Conservation (phyloP, 2,329 filamentous ascomycete species). For the Truncatella angustata region DNA sequence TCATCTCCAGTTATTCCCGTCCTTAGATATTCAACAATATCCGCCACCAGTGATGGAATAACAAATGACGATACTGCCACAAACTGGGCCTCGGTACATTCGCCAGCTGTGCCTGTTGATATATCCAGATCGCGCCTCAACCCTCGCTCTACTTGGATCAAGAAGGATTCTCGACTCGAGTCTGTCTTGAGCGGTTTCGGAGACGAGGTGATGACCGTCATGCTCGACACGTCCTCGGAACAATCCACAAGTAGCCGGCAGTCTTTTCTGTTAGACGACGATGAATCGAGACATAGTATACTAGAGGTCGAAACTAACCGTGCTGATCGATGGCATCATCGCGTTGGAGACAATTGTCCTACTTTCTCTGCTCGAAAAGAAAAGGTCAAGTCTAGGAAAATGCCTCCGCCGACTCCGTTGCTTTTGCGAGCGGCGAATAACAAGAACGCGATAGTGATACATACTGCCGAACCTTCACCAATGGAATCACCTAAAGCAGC, state of each 20-base stretch:
- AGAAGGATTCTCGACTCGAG: conserved; percentile 18
- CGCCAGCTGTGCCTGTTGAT: conserved; percentile 43
- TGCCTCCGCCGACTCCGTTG: conserved; percentile 56
- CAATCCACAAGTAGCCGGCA: conserved; percentile 18
- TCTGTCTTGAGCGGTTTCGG: conserved; percentile 8
- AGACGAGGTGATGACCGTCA: conserved; percentile 40
- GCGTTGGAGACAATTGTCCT: conserved; percentile 57
- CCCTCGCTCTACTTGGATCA: conserved; percentile 40
- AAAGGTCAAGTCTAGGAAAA: conserved; percentile 44
- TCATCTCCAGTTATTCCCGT: conserved; percentile 50
- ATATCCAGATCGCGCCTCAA: conserved; percentile 40
- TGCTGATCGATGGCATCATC: conserved; percentile 47
- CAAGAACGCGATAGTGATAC: conserved; percentile 42
- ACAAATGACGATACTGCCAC: conserved; percentile 40
- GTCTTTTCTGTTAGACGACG: conserved; percentile 27
- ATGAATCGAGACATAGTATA: conserved; percentile 17
- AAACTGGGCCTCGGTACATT: conserved; percentile 51
- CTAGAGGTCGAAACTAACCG: conserved; percentile 14
- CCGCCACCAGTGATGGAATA: conserved; percentile 32
- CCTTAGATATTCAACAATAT: conserved; percentile 32
- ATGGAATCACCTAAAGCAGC: conserved; percentile 51
- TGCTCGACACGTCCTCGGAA: conserved; percentile 38
- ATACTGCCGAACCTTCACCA: conserved; percentile 49
- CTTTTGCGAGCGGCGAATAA: conserved; percentile 41
- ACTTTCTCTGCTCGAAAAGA: conserved; percentile 56